These are phyloP conservation scores for Hypoxylon intermedium DNA, from an alignment of 495 filamentous ascomycete species.

Conservation along the genomic window DNA sequence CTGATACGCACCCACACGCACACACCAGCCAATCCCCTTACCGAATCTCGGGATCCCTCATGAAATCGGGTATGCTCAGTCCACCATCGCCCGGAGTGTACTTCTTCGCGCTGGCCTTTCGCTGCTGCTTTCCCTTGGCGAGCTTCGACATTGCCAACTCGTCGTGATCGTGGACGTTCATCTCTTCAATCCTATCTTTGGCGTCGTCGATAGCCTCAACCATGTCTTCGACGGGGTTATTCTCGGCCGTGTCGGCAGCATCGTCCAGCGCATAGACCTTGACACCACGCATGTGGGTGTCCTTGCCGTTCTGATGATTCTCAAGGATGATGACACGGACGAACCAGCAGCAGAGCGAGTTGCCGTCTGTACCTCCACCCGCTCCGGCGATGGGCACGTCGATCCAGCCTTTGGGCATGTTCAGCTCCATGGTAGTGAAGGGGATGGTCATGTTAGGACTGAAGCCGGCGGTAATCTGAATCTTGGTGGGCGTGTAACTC, in stretches of 20 bases:
- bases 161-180: conserved; percentile 42
- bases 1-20: too few relatives aligned
- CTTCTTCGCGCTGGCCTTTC: conserved; percentile 37
- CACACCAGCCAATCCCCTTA: too few relatives aligned
- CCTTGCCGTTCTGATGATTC: conserved; percentile 99
- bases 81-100: conserved; percentile 41
- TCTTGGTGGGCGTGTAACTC: conserved; percentile 94
- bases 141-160: conserved; percentile 33
- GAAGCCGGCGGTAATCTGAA: conserved; percentile 84
- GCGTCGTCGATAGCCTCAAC: conserved; percentile 39
- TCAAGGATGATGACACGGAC: conserved; percentile 87
- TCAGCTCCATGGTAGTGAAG: conserved; percentile 80
- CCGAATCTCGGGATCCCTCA: conserved; percentile 56
- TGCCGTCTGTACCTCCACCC: conserved; percentile 64
- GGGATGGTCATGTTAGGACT: conserved; percentile 85
- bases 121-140: conserved; percentile 16
- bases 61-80: conserved; percentile 49
- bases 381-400: conserved; percentile 79
- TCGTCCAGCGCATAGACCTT: conserved; percentile 86
- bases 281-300: conserved; percentile 92
- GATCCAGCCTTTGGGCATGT: conserved; percentile 86
- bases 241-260: conserved; percentile 40
- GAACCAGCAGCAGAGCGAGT: conserved; percentile 82
- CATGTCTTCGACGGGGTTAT: conserved; percentile 43
- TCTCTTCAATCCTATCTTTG: conserved; percentile 19